Base-by-base conservation (phyloP, 331 rosid species). In the Acacia pycnantha region DNA sequence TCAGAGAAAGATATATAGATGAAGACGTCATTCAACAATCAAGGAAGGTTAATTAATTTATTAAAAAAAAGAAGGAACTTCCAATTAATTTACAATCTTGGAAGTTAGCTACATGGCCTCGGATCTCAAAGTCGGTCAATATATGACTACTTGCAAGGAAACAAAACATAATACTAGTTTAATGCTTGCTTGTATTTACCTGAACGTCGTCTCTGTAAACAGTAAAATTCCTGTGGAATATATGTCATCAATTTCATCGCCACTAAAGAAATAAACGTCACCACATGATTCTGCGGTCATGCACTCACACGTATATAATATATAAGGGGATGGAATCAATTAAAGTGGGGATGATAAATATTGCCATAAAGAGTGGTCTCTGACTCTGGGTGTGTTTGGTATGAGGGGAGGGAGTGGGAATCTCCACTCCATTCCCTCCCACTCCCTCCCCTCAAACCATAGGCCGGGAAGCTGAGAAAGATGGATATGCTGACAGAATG, bases 401-500 rank as follows among this genome's bases (percentile, higher is more conserved):
- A n/a, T n/a, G n/a, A n/a, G n/a, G n/a, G n/a, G n/a, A n/a, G n/a
- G n/a, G n/a, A n/a, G n/a, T n/a, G n/a, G n/a, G n/a, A n/a, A n/a
- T n/a, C n/a, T n/a, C n/a, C n/a, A n/a, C n/a, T n/a, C n/a, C n/a
- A n/a, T n/a, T n/a, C n/a, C n/a, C n/a, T n/a, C n/a, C n/a, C n/a
- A n/a, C n/a, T n/a, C n/a, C n/a, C n/a, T n/a, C n/a, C n/a, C n/a
- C n/a, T n/a, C n/a, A n/a, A n/a, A n/a, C n/a, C n/a, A n/a, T n/a
- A n/a, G n/a, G n/a, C n/a, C n/a, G 27, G 27, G 62, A 56, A 11
- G 76, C 79, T 3, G 82, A 83, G 67, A 82, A 89, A 47, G 89
- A 86, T 8, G 89, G 73, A 7, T 74, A 74, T 50, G 82, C 87
- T 19, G 89, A 89, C 37, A 86, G 86, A 14, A 88, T 89, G 85